Base-by-base conservation (phyloP, 495 filamentous ascomycete genomes). In the Geoglossum glabrum region DNA sequence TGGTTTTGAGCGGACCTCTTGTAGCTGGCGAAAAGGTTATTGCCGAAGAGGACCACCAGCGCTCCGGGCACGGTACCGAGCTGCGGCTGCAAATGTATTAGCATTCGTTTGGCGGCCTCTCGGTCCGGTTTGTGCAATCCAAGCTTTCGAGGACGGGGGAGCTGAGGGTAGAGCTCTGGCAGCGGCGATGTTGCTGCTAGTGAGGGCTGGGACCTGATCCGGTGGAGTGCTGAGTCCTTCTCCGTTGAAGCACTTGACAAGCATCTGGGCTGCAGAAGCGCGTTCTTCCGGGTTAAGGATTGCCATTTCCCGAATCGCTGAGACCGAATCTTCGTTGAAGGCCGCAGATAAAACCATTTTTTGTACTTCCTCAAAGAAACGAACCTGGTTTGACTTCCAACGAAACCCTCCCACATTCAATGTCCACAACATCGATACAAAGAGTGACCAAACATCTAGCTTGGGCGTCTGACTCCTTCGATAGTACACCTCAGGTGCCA, bases 361-460 rank as follows among this genome's bases (percentile, higher is more conserved):
- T 15, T 17, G 36, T 6, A 17, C 15, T 9, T 40, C 36, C 7
- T 40, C 15, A 34, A 11, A 3, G 10, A 0, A 10, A 0, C 31
- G 9, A 26, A 55, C n/a, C 11, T 19, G 25, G 7, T 8, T 30
- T 8, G 19, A 55, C 6, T 1, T 23, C 19, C 31, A 26, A 31
- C 51, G 51, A 30, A 55, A 55, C 21, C 10, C 51, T 31, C 25
- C 25, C 0, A 54, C 59, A 58, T 68, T 62, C 17, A 60, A 55
- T 33, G 64, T 61, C 69, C 69, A 73, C 5, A 70, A 57, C 28
- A 70, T 60, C 0, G 71, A 73, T 38, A 72, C 67, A 54, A 70
- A 74, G 4, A 74, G 62, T 6, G 69, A 70, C 70, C 68, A 74
- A 11, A 74, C 65, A 55, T 74, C 72, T 26, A 68, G 57, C 56